Conservation (phyloP, 192 early-diverging fungal species). For the Mortierella alpina region DNA sequence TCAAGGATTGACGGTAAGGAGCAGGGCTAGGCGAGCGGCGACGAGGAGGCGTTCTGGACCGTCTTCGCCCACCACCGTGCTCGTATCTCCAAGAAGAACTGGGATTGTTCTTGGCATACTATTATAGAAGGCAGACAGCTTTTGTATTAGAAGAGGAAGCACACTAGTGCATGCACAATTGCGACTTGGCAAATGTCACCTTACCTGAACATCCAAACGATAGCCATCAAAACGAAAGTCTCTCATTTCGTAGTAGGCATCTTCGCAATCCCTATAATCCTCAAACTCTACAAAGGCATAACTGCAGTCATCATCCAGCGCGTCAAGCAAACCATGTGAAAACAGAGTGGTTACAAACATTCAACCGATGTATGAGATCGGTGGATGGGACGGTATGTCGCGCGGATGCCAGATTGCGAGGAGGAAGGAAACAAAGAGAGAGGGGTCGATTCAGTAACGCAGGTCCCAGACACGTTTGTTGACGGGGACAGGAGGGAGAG, state of each 20-base stretch:
- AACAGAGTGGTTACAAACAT: not conserved
- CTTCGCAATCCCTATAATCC: constrained; percentile 88
- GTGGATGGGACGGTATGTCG: not conserved
- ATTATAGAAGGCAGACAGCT: not conserved
- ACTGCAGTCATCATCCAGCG: constrained; percentile 51
- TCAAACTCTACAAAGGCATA: constrained; percentile 98
- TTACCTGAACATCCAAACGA: constrained; percentile 83
- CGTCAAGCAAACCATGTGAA: constrained; percentile 1
- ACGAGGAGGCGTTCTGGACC: constrained; percentile 38
- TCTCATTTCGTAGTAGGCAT: constrained; percentile 95
- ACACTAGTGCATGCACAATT: not conserved
- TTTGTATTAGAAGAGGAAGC: not conserved
- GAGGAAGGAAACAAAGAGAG: constrained; percentile 21
- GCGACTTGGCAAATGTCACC: not conserved
- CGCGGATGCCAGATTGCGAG: not conserved
- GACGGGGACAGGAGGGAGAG: constrained; percentile 7
- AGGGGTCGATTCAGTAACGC: constrained; percentile 46
- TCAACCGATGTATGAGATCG: not conserved
- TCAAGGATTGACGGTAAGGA: constrained; percentile 57
- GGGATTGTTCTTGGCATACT: constrained; percentile 91
- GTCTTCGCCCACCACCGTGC: constrained; percentile 57
- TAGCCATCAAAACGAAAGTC: constrained; percentile 83
- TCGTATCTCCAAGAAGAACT: constrained; percentile 84
- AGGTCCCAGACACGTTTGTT: constrained; percentile 25
- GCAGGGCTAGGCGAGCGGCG: constrained; percentile 34